Evolutionary conservation across 495 filamentous ascomycete genomes (phyloP).

Genomic region (Pseudomonodictys pantanalensis): DNA sequence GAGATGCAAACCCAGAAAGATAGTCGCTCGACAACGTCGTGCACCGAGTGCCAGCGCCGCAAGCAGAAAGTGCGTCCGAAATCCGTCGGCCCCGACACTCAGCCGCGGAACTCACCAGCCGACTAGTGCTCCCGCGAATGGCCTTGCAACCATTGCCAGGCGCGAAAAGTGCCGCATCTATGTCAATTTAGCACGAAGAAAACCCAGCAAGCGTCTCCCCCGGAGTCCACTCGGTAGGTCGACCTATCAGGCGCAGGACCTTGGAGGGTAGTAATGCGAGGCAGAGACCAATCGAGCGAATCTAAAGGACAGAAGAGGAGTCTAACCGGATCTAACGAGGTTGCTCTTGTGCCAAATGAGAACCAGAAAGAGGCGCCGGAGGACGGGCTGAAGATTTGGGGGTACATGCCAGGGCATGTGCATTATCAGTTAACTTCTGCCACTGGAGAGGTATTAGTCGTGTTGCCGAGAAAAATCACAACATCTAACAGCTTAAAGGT

Average conservation of each 20-base stretch:
- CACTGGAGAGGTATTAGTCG: not conserved
- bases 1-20: slow-evolving; percentile 11
- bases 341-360: not conserved
- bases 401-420: slow-evolving; percentile 26
- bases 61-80: slow-evolving; percentile 45
- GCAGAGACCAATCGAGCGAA: not conserved
- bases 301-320: slow-evolving; percentile 11
- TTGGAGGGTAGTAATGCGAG: not conserved
- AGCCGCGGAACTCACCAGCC: slow-evolving; percentile 1
- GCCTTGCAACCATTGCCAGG: slow-evolving; percentile 47
- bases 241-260: not conserved
- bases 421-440: slow-evolving; percentile 24
- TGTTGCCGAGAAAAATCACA: not conserved
- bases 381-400: slow-evolving; percentile 29
- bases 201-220: not conserved
- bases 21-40: slow-evolving; percentile 19
- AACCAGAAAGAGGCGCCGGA: slow-evolving; percentile 16
- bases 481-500: not conserved
- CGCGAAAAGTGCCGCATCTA: slow-evolving; percentile 43
- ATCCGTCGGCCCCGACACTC: not conserved
- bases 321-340: slow-evolving; percentile 28
- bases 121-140: slow-evolving; percentile 46
- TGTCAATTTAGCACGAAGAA: slow-evolving; percentile 41
- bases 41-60: slow-evolving; percentile 45
- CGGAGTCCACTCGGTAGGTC: not conserved